These are phyloP conservation scores for Backusella mclennaniae DNA, from an alignment of 192 early-diverging fungal genomes.

Conservation along the genomic window DNA sequence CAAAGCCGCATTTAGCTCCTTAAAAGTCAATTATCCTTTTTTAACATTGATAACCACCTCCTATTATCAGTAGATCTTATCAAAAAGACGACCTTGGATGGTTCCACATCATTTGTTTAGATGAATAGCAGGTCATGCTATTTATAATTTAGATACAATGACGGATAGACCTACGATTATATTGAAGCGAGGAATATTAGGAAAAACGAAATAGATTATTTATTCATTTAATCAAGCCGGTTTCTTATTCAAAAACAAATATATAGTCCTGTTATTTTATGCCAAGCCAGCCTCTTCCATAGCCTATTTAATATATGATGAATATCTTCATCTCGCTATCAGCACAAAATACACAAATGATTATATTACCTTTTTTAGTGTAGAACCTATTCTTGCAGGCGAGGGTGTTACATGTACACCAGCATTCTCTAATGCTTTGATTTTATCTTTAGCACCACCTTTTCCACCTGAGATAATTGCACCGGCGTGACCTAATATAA, in stretches of 20 bases:
- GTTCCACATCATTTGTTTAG: not conserved
- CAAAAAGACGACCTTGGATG: not conserved
- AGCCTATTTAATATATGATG: conserved; percentile 11
- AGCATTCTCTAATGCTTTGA: conserved; percentile 88
- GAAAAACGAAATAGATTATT: not conserved
- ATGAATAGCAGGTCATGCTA: not conserved
- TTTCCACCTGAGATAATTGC: conserved; percentile 99
- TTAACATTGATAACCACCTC: not conserved
- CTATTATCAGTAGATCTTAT: not conserved
- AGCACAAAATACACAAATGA: not conserved
- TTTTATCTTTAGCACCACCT: conserved; percentile 97
- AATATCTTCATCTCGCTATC: too few relatives aligned
- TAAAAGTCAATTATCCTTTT: not conserved
- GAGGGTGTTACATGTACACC: conserved; percentile 89
- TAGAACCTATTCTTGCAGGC: conserved; percentile 92
- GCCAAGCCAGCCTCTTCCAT: conserved; percentile 56
- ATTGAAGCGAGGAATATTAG: too few relatives aligned
- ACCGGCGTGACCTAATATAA: conserved; percentile 75
- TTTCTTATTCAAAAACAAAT: not conserved
- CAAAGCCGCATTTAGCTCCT: not conserved
- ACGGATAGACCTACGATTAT: too few relatives aligned
- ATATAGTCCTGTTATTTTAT: conserved; percentile 12
- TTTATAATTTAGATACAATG: not conserved
- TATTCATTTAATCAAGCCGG: not conserved
- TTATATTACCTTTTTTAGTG: conserved; percentile 65